Evolutionary conservation across 1,284 basidiomycete species (phyloP), one percentile per base, ranked within the genome.

Genomic region (Bondarzewia mesenterica): DNA sequence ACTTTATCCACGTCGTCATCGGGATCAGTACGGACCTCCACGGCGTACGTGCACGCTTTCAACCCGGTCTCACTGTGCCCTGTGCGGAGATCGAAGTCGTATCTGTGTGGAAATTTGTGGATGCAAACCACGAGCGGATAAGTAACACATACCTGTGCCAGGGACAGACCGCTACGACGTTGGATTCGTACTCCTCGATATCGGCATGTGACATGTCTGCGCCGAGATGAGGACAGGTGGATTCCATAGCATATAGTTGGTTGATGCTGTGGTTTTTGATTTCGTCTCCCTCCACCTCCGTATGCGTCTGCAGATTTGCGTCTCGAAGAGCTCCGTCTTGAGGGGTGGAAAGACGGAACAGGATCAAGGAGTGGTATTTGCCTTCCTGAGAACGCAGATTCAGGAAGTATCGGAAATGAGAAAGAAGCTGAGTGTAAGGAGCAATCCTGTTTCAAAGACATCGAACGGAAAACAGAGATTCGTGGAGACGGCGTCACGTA

Each of bases 181-280:
- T 77, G 42, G 61, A 71, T 52, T 80, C 83, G 50, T 73, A 80
- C 51, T 87, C 84, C 58, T 89, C 85, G 14, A 86, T 83, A 32
- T 86, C 83, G 0, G 85, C 86, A 64, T 89, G 85, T 26, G 84
- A 87, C 59, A 92, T 74, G 45, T 91, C 88, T 5, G 88, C 89
- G 2, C 88, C 89, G 3, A 91, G 74, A 66, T 93, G 90, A 0
- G 89, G 89, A 60, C 90, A 92, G 8, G 76, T 78, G 7, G 87
- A 80, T 63, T 92, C 89, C 89, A 93, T 92, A 40, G 81, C 84
- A 60, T 90, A 92, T 7, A 89, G 69, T 58, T 88, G 82, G 26
- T 50, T 56, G 5, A 53, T 48, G 6, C 52, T 42, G 6, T 52
- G 52, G 21, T 56, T 36, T n/a, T 50, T 50, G 38, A 41, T 39